Evolutionary conservation across 2,329 filamentous ascomycete species (phyloP).

Genomic region (Monilinia vaccinii-corymbosi): DNA sequence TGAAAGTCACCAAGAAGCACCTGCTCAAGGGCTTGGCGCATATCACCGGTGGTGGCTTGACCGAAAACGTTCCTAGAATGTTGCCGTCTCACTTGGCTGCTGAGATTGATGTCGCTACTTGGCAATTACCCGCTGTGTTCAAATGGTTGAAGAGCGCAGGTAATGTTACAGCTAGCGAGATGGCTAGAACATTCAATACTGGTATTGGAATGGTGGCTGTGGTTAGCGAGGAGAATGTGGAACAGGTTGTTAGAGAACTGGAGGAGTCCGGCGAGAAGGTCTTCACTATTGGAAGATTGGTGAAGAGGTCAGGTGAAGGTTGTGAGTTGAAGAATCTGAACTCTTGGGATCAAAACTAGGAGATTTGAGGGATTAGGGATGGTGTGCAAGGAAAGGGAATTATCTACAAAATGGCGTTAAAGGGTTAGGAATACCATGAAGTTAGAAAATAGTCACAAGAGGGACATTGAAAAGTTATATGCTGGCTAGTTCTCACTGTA

Average conservation of each 20-base stretch:
- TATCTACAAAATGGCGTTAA: not conserved
- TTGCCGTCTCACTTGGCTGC: conserved; percentile 70
- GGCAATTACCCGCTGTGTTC: conserved; percentile 73
- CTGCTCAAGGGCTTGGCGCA: conserved; percentile 89
- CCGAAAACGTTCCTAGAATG: conserved; percentile 93
- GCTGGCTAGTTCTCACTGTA: not conserved
- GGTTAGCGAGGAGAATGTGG: conserved; percentile 56
- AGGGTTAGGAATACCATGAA: not conserved
- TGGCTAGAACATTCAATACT: conserved; percentile 90
- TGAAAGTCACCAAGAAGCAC: conserved; percentile 52
- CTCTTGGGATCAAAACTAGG: conserved; percentile 21
- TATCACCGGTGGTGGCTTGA: conserved; percentile 89
- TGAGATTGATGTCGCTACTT: conserved; percentile 67
- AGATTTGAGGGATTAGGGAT: not conserved
- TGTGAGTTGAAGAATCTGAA: conserved; percentile 53
- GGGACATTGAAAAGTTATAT: not conserved
- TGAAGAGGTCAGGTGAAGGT: conserved; percentile 45
- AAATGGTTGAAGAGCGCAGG: conserved; percentile 69
- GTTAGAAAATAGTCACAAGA: not conserved
- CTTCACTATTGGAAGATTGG: conserved; percentile 64
- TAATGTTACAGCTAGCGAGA: conserved; percentile 68
- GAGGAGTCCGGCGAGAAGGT: conserved; percentile 66
- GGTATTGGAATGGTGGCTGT: conserved; percentile 91
- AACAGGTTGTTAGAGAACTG: conserved; percentile 50
- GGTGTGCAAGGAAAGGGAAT: too few relatives aligned